A percentile compares a stretch with the other conserved stretches of the same genome.
These are phyloP conservation scores for Pyrus hybrid DNA, from an alignment of 331 rosid species.

Conservation along the genomic window DNA sequence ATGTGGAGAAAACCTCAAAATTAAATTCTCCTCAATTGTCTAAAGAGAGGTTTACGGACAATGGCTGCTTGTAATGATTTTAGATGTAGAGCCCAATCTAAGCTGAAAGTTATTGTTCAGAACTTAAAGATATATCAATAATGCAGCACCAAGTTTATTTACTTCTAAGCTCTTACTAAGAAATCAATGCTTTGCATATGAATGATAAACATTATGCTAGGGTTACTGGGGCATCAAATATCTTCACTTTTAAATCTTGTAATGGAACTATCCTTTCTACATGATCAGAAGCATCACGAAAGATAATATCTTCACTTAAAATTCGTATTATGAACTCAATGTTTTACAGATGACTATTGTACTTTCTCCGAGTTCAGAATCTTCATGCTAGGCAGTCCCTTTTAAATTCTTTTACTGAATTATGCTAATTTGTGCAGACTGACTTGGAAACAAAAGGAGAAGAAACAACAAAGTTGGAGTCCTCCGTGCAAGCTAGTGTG, in stretches of 20 bases:
- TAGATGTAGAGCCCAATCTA: slow-evolving; percentile 33
- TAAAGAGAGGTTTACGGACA: slow-evolving; percentile 42
- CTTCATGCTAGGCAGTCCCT: too few species aligned
- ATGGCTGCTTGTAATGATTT: slow-evolving; percentile 40
- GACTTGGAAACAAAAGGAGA: slow-evolving; percentile 8
- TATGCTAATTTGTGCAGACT: slow-evolving; percentile 11
- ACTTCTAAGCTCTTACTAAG: neutral
- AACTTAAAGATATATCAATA: neutral
- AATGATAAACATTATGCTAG: neutral
- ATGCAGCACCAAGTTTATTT: neutral
- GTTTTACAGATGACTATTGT: too few species aligned
- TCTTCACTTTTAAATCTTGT: neutral
- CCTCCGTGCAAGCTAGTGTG: neutral
- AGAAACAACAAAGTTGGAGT: slow-evolving; percentile 8
- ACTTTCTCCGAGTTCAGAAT: too few species aligned
- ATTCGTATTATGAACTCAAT: too few species aligned
- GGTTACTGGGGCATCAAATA: neutral
- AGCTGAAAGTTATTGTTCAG: slow-evolving; percentile 42
- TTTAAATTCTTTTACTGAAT: neutral
- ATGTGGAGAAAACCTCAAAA: slow-evolving; percentile 35
- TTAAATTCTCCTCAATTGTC: neutral
- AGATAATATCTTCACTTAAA: too few species aligned
- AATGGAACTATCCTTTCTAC: too few species aligned
- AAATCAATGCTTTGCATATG: neutral
- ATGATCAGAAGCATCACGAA: too few species aligned